phyloP scores from a whole-genome alignment of 495 filamentous ascomycete species.

The Copromyces sp. region DNA sequence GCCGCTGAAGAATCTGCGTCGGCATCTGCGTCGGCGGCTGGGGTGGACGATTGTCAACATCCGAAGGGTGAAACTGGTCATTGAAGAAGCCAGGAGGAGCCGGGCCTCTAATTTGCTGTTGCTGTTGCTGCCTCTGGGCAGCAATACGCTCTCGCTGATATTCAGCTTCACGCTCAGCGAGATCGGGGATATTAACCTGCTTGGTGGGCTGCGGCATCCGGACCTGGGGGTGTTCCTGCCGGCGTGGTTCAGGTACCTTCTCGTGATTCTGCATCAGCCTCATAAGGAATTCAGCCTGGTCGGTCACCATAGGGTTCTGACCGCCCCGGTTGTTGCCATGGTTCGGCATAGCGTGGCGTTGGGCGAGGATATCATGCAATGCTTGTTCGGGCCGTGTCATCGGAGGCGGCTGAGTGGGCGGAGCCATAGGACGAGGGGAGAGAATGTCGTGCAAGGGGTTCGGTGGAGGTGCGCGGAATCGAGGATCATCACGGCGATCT shows the following conservation, averaged over 20 bases:
- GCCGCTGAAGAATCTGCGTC: constrained; percentile 47
- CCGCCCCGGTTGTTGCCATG: constrained; percentile 27
- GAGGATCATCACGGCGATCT: constrained; percentile 32
- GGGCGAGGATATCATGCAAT: constrained; percentile 42
- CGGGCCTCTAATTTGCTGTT: constrained; percentile 16
- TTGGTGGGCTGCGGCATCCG: constrained; percentile 23
- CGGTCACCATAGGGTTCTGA: constrained; percentile 34
- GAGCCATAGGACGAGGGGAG: constrained; percentile 28
- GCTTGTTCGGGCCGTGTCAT: constrained; percentile 40
- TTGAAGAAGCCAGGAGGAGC: constrained; percentile 33
- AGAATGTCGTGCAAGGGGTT: constrained; percentile 33
- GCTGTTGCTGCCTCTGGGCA: constrained; percentile 16
- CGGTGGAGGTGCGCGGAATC: constrained; percentile 9
- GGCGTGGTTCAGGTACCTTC: constrained; percentile 30
- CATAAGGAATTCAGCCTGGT: constrained; percentile 46
- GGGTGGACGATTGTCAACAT: constrained; percentile 25
- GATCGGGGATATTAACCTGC: constrained; percentile 16
- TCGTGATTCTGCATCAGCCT: constrained; percentile 42
- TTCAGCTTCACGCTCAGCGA: constrained; percentile 33
- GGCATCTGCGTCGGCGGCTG: constrained; percentile 31
- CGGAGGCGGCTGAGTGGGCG: constrained; percentile 27
- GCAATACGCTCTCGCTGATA: constrained; percentile 28
- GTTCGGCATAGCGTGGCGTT: constrained; percentile 35
- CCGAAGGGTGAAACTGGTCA: constrained; percentile 31
- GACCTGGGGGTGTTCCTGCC: constrained; percentile 28